These are phyloP conservation scores for Elongisporangium undulatum DNA, from an alignment of 352 stramenopile species.

Conservation along the genomic window DNA sequence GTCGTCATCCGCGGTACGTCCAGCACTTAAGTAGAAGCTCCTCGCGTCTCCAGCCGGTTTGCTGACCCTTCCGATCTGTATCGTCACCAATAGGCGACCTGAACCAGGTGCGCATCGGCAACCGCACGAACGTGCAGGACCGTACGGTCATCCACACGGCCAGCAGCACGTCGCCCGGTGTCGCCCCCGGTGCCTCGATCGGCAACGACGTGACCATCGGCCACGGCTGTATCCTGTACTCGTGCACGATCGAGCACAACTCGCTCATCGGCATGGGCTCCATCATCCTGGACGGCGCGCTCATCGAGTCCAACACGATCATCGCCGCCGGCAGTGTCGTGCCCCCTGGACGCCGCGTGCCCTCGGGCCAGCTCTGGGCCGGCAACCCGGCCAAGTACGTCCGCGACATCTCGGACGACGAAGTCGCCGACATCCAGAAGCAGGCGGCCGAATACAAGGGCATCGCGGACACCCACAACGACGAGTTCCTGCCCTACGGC, in stretches of 20 bases:
- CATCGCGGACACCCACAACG: slow-evolving; percentile 83
- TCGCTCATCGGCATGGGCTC: slow-evolving; percentile 95
- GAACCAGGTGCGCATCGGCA: slow-evolving; percentile 92
- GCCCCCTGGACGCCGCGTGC: slow-evolving; percentile 82
- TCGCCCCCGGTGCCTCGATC: slow-evolving; percentile 88
- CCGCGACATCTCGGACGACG: slow-evolving; percentile 90
- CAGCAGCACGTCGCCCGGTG: slow-evolving; percentile 65
- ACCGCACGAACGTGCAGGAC: slow-evolving; percentile 97
- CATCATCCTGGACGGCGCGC: slow-evolving; percentile 90
- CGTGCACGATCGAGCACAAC: slow-evolving; percentile 95
- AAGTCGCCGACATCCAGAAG: slow-evolving; percentile 87
- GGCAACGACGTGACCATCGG: slow-evolving; percentile 95
- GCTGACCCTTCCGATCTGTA: not conserved
- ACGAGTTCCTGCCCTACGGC: slow-evolving; percentile 89
- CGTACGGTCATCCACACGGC: slow-evolving; percentile 93
- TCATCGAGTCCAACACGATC: slow-evolving; percentile 93
- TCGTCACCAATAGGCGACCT: slow-evolving; percentile 50
- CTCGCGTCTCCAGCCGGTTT: not conserved
- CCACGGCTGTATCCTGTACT: slow-evolving; percentile 95
- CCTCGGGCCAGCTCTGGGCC: slow-evolving; percentile 93
- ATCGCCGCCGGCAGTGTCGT: slow-evolving; percentile 95
- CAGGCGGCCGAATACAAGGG: slow-evolving; percentile 82
- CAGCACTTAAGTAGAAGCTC: not conserved
- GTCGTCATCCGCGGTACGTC: slow-evolving; percentile 88
- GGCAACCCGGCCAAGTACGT: slow-evolving; percentile 96